Evolutionary conservation across 257 asterid species (phyloP), one percentile per base, ranked within the genome.

Genomic region (Echium plantagineum): DNA sequence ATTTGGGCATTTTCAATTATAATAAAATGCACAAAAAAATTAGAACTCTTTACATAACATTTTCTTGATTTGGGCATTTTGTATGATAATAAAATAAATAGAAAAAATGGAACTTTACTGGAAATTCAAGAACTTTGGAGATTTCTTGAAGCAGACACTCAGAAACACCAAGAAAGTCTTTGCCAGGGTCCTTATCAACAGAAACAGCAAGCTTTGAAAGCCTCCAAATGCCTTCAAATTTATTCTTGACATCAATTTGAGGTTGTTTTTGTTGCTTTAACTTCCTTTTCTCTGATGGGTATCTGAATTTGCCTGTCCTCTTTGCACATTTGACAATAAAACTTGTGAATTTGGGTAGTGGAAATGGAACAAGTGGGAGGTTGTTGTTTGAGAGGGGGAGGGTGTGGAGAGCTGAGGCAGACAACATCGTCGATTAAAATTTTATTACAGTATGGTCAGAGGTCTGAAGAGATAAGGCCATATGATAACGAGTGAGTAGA

Each of bases 221-320:
- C 77, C 95, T 83, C 94, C 98, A 91, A 71, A 91, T 55, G 15
- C 98, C 98, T 60, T 78, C 78, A 54, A 77, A 62, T 15, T 69
- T 79, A 51, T 69, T 62, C 52, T 62, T 58, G 5, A 47, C 75
- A 20, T 75, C 85, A 55, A 30, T 51, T 65, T 69, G 75, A 52
- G 74, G 53, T 62, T 71, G 24, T 69, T 80, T 69, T 55, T 68
- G 79, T 22, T 20, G 81, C 58, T 66, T 85, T 21, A 77, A 53
- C 94, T 77, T 88, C 89, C 74, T 91, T 72, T 79, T 91, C 94
- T 91, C 98, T 0, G 98, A 91, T 66, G 97, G 98, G 74, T 91
- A 91, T 80, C 94, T 88, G 72, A 74, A 73, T 70, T 81, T 91
- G 15, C 97, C 97, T 1, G 82, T 85, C 71, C 66, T 82, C 75